Base-by-base conservation (phyloP, 1,139 yeast species). In the Suhomyces ambrosiae region DNA sequence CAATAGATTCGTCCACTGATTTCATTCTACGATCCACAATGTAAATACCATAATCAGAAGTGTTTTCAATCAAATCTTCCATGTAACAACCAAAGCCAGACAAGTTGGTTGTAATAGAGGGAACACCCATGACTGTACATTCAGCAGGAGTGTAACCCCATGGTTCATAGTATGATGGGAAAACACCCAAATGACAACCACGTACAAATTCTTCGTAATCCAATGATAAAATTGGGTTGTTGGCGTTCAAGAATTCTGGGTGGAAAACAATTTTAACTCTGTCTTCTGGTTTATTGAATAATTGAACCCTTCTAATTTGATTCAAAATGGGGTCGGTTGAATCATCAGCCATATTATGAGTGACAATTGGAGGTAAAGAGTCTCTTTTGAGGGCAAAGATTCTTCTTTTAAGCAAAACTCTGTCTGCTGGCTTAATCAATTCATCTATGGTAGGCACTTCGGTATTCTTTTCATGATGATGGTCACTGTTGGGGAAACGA, bases 121-220 rank as follows among this genome's bases (percentile, higher is more conserved):
- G 98, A 41, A 92, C 95, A 44, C 98, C 98, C 98, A 92, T 92
- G 24, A 92, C 98, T 1, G 98, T 92, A 71, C 98, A 92, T 62
- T 92, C 98, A 8, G 97, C 97, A 8, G 98, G 98, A 5, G 98
- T 92, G 65, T 92, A 92, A 24, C 98, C 98, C 98, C 98, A 92
- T 5, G 98, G 98, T 65, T 92, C 98, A 58, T 92, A 92, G 66
- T 92, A 92, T 0, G 97, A 88, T 35, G 98, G 98, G 82, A 92
- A 92, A 35, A 92, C 96, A 61, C 98, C 98, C 68, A 92, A 72
- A 64, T 92, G 97, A 63, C 97, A 90, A 45, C 98, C 98, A 54
- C 98, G 80, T 25, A 92, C 98, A 64, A 92, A 92, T 61, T 92
- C 98, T 57, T 92, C 98, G 60, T 92, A 92, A 63, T 92, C 98